Evolutionary conservation across 2,329 filamentous ascomycete species (phyloP), one percentile per base, ranked within the genome.

Genomic region (Alternaria metachromatica): DNA sequence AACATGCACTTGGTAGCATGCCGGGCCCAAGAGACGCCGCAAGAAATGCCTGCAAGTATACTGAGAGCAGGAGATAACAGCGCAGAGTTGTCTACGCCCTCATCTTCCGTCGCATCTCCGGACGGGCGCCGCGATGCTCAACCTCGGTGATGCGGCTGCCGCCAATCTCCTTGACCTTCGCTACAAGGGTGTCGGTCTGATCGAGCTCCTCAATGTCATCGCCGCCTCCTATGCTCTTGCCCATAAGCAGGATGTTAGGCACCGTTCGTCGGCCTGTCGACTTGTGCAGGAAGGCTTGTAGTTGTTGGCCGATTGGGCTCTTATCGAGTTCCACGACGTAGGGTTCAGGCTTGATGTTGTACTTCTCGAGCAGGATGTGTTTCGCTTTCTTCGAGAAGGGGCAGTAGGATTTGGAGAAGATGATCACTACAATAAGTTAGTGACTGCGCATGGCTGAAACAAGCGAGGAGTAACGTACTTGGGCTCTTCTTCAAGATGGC

Each of bases 401-500:
- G 80, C 96, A 99, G 82, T 95, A 97, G 1, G 92, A 88, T 81
- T 99, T 98, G 68, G 94, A 97, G 83, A 98, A 98, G 73, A 99
- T 93, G 78, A 97, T 92, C 64, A 98, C 93, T 96, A 69, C 6
- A 26, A 13, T 18, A 7, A 8, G 23, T 72, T 63, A 73, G 66
- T 30, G n/a, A 45, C 33, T 26, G 18, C 7, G 44, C 49, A 25
- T 5, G 23, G n/a, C 30, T 25, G n/a, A 15, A 10, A 6, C 11
- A 21, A 9, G 6, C n/a, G n/a, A 55, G 4, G 18, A 18, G 5
- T 15, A 23, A 62, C 76, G 18, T 87, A 96, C 93, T 90, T 15
- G 95, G 94, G 4, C 92, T 89, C 76, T 89, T 91, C 83, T 94
- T 96, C 68, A 98, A 80, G 53, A 98, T 97, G 8, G 81, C 80